Percentiles rank a stretch among this genome's conserved stretches.
Evolutionary conservation across 2,329 filamentous ascomycete genomes (phyloP).

Genomic region (Lachnellula suecica): DNA sequence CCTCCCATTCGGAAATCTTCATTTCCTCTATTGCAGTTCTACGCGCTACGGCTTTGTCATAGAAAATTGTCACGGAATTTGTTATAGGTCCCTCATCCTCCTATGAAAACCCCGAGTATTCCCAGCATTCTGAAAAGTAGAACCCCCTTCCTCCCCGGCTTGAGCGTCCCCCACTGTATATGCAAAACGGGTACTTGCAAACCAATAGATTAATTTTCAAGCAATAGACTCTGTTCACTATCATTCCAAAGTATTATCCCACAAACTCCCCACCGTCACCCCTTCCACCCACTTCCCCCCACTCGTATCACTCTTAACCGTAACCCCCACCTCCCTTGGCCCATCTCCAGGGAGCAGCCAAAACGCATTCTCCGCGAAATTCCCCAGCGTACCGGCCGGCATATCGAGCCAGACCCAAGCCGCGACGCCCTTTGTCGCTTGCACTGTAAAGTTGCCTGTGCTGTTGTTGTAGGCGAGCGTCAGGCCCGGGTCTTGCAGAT

Average conservation of each 20-base stretch:
- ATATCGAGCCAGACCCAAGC: conserved; percentile 26
- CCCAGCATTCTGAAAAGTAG: no score
- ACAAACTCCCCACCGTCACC: conserved; percentile 21
- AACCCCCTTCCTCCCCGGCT: no score
- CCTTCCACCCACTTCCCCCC: conserved; percentile 11
- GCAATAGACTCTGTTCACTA: not conserved
- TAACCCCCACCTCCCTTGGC: conserved; percentile 10
- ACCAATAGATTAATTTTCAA: not conserved
- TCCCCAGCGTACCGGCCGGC: conserved; percentile 16
- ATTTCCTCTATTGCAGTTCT: no score
- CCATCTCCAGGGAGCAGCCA: conserved; percentile 21
- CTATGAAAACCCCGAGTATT: no score
- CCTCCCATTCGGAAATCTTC: no score
- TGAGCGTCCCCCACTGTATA: not conserved
- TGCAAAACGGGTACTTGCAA: not conserved
- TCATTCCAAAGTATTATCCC: conserved; percentile 19
- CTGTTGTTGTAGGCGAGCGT: conserved; percentile 4
- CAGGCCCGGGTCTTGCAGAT: conserved; percentile 15
- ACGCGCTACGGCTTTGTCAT: no score
- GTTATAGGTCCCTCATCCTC: no score
- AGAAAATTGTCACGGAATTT: no score
- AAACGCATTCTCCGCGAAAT: conserved; percentile 22
- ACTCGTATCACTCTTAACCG: conserved; percentile 12
- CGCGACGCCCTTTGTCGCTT: conserved; percentile 18
- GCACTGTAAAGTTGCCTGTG: conserved; percentile 14